Conservation (phyloP, 768 basidiomycete species). For the Gelatoporia subvermispora region DNA sequence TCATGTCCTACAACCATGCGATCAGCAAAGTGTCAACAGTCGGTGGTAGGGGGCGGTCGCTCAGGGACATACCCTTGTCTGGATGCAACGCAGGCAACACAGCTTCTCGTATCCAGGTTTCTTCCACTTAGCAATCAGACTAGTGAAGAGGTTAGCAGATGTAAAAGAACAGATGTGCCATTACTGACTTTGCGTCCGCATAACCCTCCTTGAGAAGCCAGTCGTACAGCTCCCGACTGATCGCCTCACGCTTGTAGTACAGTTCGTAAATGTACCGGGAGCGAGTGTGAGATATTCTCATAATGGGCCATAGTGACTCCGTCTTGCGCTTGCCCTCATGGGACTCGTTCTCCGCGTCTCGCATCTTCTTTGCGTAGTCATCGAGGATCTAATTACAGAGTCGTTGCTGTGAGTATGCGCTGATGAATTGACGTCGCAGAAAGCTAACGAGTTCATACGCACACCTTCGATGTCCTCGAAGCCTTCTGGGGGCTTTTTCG, state of each 20-base stretch:
- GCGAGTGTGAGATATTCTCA: slow-evolving; percentile 95
- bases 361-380: slow-evolving; percentile 98
- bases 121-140: slow-evolving; percentile 98
- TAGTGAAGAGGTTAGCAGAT: slow-evolving; percentile 25
- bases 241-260: slow-evolving; percentile 97
- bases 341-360: slow-evolving; percentile 96
- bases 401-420: neutral
- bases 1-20: slow-evolving; percentile 77
- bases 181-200: slow-evolving; percentile 87
- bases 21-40: too few relatives aligned
- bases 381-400: slow-evolving; percentile 69
- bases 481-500: slow-evolving; percentile 92
- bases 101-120: slow-evolving; percentile 98
- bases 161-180: neutral
- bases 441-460: slow-evolving; percentile 18
- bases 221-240: slow-evolving; percentile 89
- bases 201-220: slow-evolving; percentile 96
- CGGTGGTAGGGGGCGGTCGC: too few relatives aligned
- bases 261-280: slow-evolving; percentile 97
- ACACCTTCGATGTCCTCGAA: slow-evolving; percentile 90
- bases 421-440: neutral
- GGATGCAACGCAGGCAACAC: slow-evolving; percentile 95
- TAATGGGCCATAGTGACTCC: slow-evolving; percentile 94
- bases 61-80: slow-evolving; percentile 63
- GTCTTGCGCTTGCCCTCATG: slow-evolving; percentile 97